phyloP scores from a whole-genome alignment of 2,329 filamentous ascomycete species.

The Pyrenophora tritici-repentis region DNA sequence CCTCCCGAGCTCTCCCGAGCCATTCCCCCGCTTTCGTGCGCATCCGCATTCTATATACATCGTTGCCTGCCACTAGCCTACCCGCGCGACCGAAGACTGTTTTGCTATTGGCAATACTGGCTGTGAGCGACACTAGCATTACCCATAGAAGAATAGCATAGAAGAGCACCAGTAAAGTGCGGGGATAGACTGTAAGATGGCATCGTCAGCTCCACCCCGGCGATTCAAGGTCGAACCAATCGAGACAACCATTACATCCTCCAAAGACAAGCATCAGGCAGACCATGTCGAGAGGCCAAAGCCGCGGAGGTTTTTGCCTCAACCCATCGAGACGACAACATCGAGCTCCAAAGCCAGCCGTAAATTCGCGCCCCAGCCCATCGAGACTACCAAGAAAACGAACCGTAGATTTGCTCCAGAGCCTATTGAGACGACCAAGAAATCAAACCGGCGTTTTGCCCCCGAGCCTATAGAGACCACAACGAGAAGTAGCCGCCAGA shows the following conservation, averaged over 20 bases:
- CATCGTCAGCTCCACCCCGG: constrained; percentile 37
- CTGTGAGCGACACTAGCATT: constrained; percentile 22
- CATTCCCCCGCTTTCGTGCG: constrained; percentile 33
- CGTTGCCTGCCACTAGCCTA: constrained; percentile 25
- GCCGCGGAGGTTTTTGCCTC: constrained; percentile 38
- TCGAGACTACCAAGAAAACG: constrained; percentile 44
- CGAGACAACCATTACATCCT: constrained; percentile 41
- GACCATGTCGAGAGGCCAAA: constrained; percentile 21
- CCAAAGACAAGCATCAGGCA: constrained; percentile 72
- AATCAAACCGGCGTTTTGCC: constrained; percentile 57
- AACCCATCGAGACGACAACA: constrained; percentile 49
- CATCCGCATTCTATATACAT: constrained; percentile 26
- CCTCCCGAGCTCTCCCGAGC: constrained; percentile 26
- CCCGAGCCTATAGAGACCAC: constrained; percentile 47
- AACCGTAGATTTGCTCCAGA: constrained; percentile 66
- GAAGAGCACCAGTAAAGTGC: constrained; percentile 6
- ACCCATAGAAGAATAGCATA: constrained; percentile 9
- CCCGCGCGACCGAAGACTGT: constrained; percentile 22
- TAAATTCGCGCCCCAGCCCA: constrained; percentile 48
- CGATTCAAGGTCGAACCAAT: constrained; percentile 48
- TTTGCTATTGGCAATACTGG: constrained; percentile 19
- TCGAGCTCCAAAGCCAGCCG: constrained; percentile 53
- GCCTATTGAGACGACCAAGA: constrained; percentile 70
- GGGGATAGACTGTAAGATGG: constrained; percentile 28
- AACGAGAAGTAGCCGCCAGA: constrained; percentile 34